Base-by-base conservation (phyloP, 768 basidiomycete genomes). In the Naematelia encephala region DNA sequence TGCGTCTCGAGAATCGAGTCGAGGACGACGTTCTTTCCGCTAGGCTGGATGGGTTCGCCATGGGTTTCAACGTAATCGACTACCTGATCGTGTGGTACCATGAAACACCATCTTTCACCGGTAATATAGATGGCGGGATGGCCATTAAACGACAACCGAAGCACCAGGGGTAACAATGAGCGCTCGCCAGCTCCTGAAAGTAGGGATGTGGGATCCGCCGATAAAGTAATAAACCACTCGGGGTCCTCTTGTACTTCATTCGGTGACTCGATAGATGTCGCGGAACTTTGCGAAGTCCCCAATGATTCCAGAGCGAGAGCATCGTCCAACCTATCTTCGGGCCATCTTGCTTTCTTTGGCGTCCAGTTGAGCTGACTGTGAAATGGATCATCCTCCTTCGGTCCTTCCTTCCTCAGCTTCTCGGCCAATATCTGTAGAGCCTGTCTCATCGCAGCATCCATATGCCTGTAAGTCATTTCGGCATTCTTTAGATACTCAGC, bases 291-390 rank as follows among this genome's bases (percentile, higher is more conserved):
- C 5, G 34, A 23, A 19, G 49, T 14, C 1, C 16, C 14, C 0
- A 23, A 12, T 46, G 59, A 12, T 12, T 43, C n/a, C 46, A 3
- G 23, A 10, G 8, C 13, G 27, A 2, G 23, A 23, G 21, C 42
- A 22, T 1, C 16, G 5, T 0, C 13, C 14, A 19, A 5, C 16
- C 13, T 59, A 14, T 66, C 64, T 26, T 74, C 66, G 10, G 64
- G 48, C 77, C 75, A 75, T 48, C 71, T 51, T 2, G 76, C 74
- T 12, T 51, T 61, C 76, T 98, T 97, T 1, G 90, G 90, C 1
- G 89, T 86, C 96, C 96, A 98, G 73, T 99, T 93, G 57, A 98
- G 80, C 75, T 99, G 96, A 50, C 81, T 83, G 13, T 93, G 77
- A 91, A 91, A 96, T 5, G 85, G 85, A 75, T 91, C 88, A 82